Evolutionary conservation across 805 yeast genomes (phyloP).

Genomic region (Schizosaccharomyces japonicus): DNA sequence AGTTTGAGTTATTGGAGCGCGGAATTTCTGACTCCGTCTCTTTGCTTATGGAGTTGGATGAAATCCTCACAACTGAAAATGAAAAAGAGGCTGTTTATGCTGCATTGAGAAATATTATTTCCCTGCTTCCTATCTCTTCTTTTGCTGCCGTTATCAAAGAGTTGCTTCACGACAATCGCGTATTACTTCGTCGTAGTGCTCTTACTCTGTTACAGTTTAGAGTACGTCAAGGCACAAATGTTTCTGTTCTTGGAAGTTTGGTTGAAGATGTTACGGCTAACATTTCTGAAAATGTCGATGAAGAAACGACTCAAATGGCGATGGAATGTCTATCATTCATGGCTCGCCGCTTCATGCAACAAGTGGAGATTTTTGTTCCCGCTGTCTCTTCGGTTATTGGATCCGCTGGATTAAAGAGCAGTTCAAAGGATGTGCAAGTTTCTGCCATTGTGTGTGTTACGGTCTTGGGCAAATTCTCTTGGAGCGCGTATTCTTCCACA

Average conservation of each 20-base stretch:
- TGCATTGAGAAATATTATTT: background rate
- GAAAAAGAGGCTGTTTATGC: background rate
- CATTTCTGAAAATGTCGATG: conserved; percentile 6
- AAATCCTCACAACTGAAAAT: background rate
- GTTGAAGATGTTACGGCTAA: background rate
- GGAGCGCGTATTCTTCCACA: conserved; percentile 73
- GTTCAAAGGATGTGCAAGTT: conserved; percentile 37
- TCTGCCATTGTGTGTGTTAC: conserved; percentile 53
- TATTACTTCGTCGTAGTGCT: conserved; percentile 1
- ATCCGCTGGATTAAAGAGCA: conserved; percentile 29
- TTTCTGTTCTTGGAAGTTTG: background rate
- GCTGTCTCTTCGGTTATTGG: conserved; percentile 30
- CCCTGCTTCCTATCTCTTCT: background rate
- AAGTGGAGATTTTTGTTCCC: conserved; percentile 21
- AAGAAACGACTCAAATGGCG: conserved; percentile 40
- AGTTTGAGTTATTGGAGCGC: background rate
- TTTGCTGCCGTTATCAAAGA: conserved; percentile 12
- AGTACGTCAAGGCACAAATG: background rate
- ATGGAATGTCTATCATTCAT: conserved; percentile 43
- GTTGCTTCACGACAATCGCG: conserved; percentile 9
- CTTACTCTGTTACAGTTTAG: background rate
- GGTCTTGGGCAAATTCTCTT: conserved; percentile 31
- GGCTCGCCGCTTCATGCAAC: conserved; percentile 35
- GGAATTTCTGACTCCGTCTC: background rate
- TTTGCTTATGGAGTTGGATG: background rate